Conservation (phyloP, 2,329 filamentous ascomycete genomes). For the Talaromyces funiculosus region DNA sequence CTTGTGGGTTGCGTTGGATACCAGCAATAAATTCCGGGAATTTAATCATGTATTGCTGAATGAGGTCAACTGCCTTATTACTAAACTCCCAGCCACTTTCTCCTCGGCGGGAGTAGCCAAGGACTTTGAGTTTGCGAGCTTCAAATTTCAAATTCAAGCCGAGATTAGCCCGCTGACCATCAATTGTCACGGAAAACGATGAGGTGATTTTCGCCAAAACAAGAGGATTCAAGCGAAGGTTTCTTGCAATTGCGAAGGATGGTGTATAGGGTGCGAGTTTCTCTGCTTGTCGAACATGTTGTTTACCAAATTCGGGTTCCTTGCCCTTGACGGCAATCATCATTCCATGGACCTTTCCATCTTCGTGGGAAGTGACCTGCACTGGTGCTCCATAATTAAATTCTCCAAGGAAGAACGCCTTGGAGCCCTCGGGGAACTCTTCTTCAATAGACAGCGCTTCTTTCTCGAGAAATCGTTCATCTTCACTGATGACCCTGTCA, state of each 20-base stretch:
- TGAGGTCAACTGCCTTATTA: slow-evolving; percentile 69
- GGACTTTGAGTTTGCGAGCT: slow-evolving; percentile 86
- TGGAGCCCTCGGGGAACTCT: slow-evolving; percentile 77
- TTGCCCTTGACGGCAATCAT: slow-evolving; percentile 66
- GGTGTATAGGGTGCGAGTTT: slow-evolving; percentile 70
- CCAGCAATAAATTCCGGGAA: slow-evolving; percentile 95
- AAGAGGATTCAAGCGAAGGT: slow-evolving; percentile 74
- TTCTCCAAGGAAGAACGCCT: slow-evolving; percentile 90
- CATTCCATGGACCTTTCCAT: slow-evolving; percentile 71
- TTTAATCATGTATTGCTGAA: slow-evolving; percentile 82
- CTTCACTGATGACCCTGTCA: slow-evolving; percentile 81
- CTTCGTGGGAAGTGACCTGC: slow-evolving; percentile 69
- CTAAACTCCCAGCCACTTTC: slow-evolving; percentile 94
- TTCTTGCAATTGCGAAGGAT: slow-evolving; percentile 80
- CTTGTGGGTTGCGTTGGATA: slow-evolving; percentile 77
- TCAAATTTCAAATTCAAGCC: slow-evolving; percentile 97
- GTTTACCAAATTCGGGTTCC: slow-evolving; percentile 74
- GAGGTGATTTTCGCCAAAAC: slow-evolving; percentile 94
- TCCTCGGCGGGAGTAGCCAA: slow-evolving; percentile 87
- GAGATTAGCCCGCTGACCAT: slow-evolving; percentile 78
- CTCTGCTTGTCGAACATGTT: slow-evolving; percentile 67
- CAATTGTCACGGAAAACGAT: slow-evolving; percentile 78
- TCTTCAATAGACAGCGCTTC: slow-evolving; percentile 82
- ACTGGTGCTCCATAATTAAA: slow-evolving; percentile 87
- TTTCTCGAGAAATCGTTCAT: slow-evolving; percentile 87